A percentile compares a stretch with the other conserved stretches of the same genome.
phyloP scores from a whole-genome alignment of 345 rosid genomes.

The Garcia nutans region DNA sequence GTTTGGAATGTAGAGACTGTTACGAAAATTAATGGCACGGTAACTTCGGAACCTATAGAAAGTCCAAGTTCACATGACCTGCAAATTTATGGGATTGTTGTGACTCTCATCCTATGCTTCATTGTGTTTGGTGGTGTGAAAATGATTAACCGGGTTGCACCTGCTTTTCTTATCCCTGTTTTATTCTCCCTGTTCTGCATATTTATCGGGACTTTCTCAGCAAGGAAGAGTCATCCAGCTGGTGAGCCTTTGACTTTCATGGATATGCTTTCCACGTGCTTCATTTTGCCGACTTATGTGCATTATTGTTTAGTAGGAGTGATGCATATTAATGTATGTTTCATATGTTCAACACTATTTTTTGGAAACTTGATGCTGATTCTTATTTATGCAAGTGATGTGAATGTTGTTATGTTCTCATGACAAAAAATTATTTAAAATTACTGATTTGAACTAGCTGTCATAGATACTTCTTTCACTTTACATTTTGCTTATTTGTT shows the following conservation, averaged over 20 bases:
- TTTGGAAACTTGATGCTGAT: background rate
- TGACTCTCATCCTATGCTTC: slow-evolving; percentile 84
- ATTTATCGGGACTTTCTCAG: slow-evolving; percentile 69
- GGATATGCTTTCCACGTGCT: background rate
- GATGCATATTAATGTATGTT: too few relatives aligned
- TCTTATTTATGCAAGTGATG: background rate
- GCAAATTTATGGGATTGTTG: slow-evolving; percentile 91
- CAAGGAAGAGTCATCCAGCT: slow-evolving; percentile 67
- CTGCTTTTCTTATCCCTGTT: slow-evolving; percentile 95
- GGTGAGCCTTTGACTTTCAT: slow-evolving; percentile 41
- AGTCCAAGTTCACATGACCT: slow-evolving; percentile 88
- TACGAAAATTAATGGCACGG: slow-evolving; percentile 73
- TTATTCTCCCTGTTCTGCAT: slow-evolving; percentile 85
- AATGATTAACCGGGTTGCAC: slow-evolving; percentile 98
- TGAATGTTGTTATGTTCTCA: background rate
- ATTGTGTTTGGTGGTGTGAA: slow-evolving; percentile 99
- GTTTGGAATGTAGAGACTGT: slow-evolving; percentile 61
- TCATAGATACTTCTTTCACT: background rate
- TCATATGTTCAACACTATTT: background rate
- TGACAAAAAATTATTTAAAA: background rate
- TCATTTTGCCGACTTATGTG: background rate
- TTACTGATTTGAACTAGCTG: background rate
- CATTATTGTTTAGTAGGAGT: background rate
- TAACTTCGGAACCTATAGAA: slow-evolving; percentile 46
- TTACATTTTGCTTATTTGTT: background rate